These are phyloP conservation scores for Biscogniauxia mediterranea DNA, from an alignment of 2,329 filamentous ascomycete genomes.

Conservation along the genomic window DNA sequence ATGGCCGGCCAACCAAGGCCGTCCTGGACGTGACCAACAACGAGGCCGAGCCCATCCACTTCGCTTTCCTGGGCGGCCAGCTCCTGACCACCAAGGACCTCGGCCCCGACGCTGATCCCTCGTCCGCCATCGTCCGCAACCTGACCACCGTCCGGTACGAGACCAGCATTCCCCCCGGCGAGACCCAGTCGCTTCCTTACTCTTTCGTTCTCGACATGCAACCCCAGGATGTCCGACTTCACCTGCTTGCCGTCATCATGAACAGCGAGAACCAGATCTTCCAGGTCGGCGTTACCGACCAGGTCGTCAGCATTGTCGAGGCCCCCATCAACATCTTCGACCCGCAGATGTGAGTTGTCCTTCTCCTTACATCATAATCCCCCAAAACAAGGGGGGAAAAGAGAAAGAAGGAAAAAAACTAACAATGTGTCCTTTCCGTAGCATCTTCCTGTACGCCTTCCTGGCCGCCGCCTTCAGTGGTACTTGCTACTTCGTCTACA, in stretches of 20 bases:
- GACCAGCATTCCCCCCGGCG: constrained; percentile 70
- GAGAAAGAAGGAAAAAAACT: constrained; percentile 2
- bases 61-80: constrained; percentile 75
- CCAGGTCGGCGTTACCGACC: constrained; percentile 78
- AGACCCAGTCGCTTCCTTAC: constrained; percentile 75
- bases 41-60: constrained; percentile 70
- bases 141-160: constrained; percentile 75
- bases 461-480: constrained; percentile 75
- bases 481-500: constrained; percentile 94
- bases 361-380: constrained; percentile 47
- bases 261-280: constrained; percentile 66
- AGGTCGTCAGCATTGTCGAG: constrained; percentile 83
- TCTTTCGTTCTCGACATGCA: constrained; percentile 88
- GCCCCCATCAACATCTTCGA: constrained; percentile 89
- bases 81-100: constrained; percentile 59
- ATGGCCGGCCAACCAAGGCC: constrained; percentile 81
- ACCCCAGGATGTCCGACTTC: constrained; percentile 81
- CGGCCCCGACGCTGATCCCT: constrained; percentile 46
- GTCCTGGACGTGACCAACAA: constrained; percentile 81
- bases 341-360: constrained; percentile 77
- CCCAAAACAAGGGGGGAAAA: background rate
- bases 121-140: constrained; percentile 71
- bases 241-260: constrained; percentile 71
- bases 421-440: constrained; percentile 42
- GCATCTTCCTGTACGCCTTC: constrained; percentile 96